A percentile compares a stretch with the other conserved stretches of the same genome.
These are phyloP conservation scores for Entamoeba invadens DNA, from an alignment of 208 protist species.

Conservation along the genomic window DNA sequence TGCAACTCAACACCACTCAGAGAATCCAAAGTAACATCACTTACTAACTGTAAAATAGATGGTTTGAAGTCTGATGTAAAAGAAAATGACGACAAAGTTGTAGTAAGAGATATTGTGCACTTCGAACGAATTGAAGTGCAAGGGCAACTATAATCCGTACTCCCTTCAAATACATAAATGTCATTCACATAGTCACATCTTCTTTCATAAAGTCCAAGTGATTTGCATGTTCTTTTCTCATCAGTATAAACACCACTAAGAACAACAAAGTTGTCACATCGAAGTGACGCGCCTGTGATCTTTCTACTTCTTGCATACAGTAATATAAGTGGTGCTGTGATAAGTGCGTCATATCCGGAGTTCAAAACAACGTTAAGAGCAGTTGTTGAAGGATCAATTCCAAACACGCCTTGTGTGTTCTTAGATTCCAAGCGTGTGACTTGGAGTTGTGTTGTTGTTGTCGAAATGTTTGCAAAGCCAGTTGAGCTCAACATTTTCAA, in stretches of 20 bases:
- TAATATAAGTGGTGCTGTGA: not conserved
- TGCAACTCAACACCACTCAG: not conserved
- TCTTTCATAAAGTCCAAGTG: not conserved
- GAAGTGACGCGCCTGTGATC: not conserved
- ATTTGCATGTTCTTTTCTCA: not conserved
- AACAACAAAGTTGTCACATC: not conserved
- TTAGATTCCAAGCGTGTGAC: too few relatives aligned
- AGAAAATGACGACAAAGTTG: not conserved
- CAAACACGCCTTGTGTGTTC: too few relatives aligned
- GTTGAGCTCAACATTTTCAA: too few relatives aligned
- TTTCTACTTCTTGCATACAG: not conserved
- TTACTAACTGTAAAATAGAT: not conserved
- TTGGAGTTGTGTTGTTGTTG: too few relatives aligned
- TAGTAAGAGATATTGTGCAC: not conserved
- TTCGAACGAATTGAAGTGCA: not conserved
- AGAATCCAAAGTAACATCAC: not conserved
- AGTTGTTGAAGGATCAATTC: not conserved
- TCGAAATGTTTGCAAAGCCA: too few relatives aligned
- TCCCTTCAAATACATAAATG: not conserved
- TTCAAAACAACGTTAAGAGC: not conserved
- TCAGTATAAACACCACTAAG: not conserved
- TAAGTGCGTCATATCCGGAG: not conserved
- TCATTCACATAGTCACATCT: not conserved
- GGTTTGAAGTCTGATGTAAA: not conserved
- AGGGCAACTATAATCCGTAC: not conserved